Evolutionary conservation across 768 basidiomycete species (phyloP), one percentile per base, ranked within the genome.

Genomic region (Aureoboletus auriporus): DNA sequence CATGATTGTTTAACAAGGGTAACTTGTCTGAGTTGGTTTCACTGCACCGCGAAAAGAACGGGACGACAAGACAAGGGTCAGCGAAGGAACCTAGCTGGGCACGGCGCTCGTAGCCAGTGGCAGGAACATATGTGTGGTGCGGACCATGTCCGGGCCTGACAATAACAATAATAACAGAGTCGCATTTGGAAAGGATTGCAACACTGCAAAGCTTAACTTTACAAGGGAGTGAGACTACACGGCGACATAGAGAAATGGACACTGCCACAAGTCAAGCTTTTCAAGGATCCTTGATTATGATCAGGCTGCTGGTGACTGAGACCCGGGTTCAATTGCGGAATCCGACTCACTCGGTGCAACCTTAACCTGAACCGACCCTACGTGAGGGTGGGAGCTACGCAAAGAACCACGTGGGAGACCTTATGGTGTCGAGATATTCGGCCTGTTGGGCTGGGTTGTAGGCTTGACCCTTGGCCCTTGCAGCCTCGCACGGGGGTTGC

Each of bases 341-440:
- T 33, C 49, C 52, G 41, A 42, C 51, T 54, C 43, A 16, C 1
- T 43, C 10, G 40, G 36, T 43, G 46, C 44, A 53, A 63, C 50
- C 51, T 45, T 55, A 52, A 16, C 49, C 28, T 41, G 46, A 53
- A 29, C 59, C 56, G 38, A 47, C 37, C 36, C 47, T 30, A 29
- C 29, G 44, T 37, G 62, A 62, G 65, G 50, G 58, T 65, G 65
- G 50, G 57, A 65, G 54, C 45, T 38, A 51, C 28, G 42, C 44
- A 37, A 51, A n/a, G 31, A 10, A 54, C 52, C 55, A 66, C 55
- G 63, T 52, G 66, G 39, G 63, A 63, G 51, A 43, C 45, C 46
- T 42, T 42, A 36, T 51, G 51, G 43, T 62, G 54, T 62, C 44
- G 57, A 55, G 56, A 47, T 44, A 39, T 34, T 58, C 38, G 50